These are phyloP conservation scores for Condylostoma magnum DNA, from an alignment of 169 alveolate species.

Conservation along the genomic window DNA sequence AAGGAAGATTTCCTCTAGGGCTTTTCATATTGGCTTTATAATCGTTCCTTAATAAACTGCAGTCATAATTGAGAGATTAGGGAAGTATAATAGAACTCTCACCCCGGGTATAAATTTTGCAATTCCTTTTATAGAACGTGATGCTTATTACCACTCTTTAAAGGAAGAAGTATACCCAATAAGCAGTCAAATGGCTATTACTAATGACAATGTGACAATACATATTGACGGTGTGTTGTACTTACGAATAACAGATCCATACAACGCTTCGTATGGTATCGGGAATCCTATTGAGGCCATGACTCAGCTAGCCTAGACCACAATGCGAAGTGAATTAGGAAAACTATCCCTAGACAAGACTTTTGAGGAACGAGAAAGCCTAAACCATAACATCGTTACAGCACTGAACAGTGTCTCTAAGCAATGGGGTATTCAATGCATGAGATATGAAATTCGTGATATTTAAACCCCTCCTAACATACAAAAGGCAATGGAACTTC, in stretches of 20 bases:
- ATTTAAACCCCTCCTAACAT: constrained; percentile 89
- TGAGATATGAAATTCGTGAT: constrained; percentile 94
- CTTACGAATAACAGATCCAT: constrained; percentile 67
- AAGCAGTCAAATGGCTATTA: constrained; percentile 92
- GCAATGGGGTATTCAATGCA: constrained; percentile 94
- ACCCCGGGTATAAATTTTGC: constrained; percentile 91
- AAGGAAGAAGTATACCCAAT: constrained; percentile 92
- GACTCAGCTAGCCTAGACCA: constrained; percentile 92
- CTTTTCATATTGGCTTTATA: constrained; percentile 74
- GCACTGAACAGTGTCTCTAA: constrained; percentile 76
- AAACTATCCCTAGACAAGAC: constrained; percentile 92
- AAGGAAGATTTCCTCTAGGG: not conserved
- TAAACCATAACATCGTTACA: constrained; percentile 84
- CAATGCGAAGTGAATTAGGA: constrained; percentile 96
- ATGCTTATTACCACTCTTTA: constrained; percentile 89
- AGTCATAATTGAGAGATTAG: constrained; percentile 90
- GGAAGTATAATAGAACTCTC: constrained; percentile 82
- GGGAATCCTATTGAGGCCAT: constrained; percentile 91
- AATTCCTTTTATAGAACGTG: constrained; percentile 88
- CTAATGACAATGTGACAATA: constrained; percentile 92
- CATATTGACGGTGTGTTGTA: constrained; percentile 94
- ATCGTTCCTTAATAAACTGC: constrained; percentile 93
- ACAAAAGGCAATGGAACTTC: constrained; percentile 90
- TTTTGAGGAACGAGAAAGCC: constrained; percentile 91
- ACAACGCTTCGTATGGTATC: constrained; percentile 91